Evolutionary conservation across 192 early-diverging fungal species (phyloP).

Genomic region (Allomyces javanicus): DNA sequence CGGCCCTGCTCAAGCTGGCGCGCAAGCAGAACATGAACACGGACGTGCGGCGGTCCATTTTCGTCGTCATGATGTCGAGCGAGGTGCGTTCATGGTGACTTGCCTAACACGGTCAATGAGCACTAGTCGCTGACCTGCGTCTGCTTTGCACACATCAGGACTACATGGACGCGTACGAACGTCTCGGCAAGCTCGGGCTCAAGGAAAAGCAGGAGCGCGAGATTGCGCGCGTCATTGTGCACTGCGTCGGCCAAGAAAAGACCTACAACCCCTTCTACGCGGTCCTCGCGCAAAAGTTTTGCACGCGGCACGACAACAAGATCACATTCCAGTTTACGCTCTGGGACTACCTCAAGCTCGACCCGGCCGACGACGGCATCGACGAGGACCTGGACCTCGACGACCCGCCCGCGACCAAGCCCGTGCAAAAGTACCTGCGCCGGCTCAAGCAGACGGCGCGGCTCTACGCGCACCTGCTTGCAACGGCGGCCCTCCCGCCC

Average conservation of each 20-base stretch:
- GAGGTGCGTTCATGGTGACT: slow-evolving; percentile 29
- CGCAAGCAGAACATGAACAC: slow-evolving; percentile 89
- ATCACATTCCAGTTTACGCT: slow-evolving; percentile 86
- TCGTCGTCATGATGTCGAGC: slow-evolving; percentile 75
- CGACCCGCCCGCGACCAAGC: not conserved
- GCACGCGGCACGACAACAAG: slow-evolving; percentile 53
- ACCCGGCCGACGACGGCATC: not conserved
- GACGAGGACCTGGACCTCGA: not conserved
- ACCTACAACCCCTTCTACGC: slow-evolving; percentile 89
- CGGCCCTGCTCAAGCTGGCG: slow-evolving; percentile 57
- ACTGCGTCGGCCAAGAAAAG: slow-evolving; percentile 70
- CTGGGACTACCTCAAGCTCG: slow-evolving; percentile 62
- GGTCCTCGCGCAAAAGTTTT: slow-evolving; percentile 62
- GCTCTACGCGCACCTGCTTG: not conserved
- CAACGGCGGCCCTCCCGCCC: not conserved
- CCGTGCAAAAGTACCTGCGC: not conserved
- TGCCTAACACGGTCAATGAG: not conserved
- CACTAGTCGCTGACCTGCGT: not conserved
- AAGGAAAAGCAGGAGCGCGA: slow-evolving; percentile 88
- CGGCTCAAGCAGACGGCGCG: not conserved
- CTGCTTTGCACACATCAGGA: slow-evolving; percentile 25
- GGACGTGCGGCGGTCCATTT: slow-evolving; percentile 76
- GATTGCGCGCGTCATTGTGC: slow-evolving; percentile 75
- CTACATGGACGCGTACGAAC: slow-evolving; percentile 80
- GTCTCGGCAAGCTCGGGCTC: slow-evolving; percentile 58